Evolutionary conservation across 345 rosid genomes (phyloP).

Genomic region (Aquilaria yunnanensis): DNA sequence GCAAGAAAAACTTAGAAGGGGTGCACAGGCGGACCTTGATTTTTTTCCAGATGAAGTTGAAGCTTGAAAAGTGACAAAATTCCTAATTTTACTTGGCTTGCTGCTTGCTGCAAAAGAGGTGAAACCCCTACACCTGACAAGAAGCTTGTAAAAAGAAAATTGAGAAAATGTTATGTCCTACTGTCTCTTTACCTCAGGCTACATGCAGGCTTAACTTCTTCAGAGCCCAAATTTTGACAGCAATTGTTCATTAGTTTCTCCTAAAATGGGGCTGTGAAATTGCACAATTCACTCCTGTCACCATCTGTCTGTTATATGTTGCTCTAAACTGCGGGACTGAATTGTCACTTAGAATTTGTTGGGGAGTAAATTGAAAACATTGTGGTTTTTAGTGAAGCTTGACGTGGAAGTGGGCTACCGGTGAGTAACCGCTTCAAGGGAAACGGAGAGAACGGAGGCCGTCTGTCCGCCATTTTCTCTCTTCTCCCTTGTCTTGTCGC

Average conservation of each 20-base stretch:
- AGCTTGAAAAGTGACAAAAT: constrained; percentile 4
- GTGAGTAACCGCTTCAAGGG: not conserved
- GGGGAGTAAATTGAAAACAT: not conserved
- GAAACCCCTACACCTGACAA: not conserved
- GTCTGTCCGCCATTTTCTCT: constrained; percentile 6
- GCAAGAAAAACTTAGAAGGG: constrained; percentile 65
- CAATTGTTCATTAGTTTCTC: too few species aligned
- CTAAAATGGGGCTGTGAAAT: too few species aligned
- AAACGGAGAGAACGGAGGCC: not conserved
- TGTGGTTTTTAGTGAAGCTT: not conserved
- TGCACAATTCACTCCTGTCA: too few species aligned
- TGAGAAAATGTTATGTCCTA: too few species aligned
- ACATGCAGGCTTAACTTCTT: too few species aligned
- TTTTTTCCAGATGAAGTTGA: constrained; percentile 27
- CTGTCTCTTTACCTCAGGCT: too few species aligned
- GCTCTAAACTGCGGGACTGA: not conserved
- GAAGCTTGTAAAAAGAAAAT: too few species aligned
- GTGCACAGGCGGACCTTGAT: constrained; percentile 43
- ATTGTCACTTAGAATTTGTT: not conserved
- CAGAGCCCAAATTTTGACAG: too few species aligned
- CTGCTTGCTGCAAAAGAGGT: not conserved
- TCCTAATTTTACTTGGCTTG: not conserved
- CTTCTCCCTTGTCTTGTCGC: not conserved
- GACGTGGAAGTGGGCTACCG: not conserved
- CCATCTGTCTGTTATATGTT: not conserved